Conservation (phyloP, 768 basidiomycete genomes). For the Termitomyces sp. region DNA sequence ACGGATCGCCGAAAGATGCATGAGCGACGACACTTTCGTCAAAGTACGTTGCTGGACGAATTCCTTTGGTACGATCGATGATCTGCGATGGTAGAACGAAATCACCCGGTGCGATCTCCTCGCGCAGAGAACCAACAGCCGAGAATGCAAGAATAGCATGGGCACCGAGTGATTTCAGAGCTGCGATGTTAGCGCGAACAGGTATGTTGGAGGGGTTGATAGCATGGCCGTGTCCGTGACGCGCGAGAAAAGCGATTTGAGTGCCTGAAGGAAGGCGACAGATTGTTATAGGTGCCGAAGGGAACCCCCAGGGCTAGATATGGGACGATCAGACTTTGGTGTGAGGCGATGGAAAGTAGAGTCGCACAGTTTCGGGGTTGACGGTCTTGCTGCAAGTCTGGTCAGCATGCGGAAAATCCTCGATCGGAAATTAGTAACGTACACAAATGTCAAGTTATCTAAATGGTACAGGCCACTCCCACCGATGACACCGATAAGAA, state of each 20-base stretch:
- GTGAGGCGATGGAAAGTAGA: neutral
- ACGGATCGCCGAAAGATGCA: conserved; percentile 92
- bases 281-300: conserved; percentile 91
- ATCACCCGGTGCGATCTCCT: conserved; percentile 89
- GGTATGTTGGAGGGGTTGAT: conserved; percentile 82
- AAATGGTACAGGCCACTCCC: conserved; percentile 92
- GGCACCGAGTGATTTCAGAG: conserved; percentile 89
- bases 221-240: conserved; percentile 82
- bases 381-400: conserved; percentile 54
- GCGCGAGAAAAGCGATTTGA: conserved; percentile 84
- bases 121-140: conserved; percentile 91
- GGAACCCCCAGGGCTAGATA: conserved; percentile 85
- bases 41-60: conserved; percentile 88
- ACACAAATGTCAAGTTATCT: conserved; percentile 88
- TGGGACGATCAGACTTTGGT: neutral
- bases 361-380: conserved; percentile 75
- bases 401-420: neutral
- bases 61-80: conserved; percentile 94
- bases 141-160: conserved; percentile 90
- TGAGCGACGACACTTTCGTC: conserved; percentile 82
- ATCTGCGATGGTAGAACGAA: conserved; percentile 88
- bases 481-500: conserved; percentile 86
- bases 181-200: conserved; percentile 89
- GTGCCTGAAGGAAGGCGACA: conserved; percentile 79
- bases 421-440: conserved; percentile 29